phyloP scores from a whole-genome alignment of 2,329 filamentous ascomycete species.

The Ophiostoma sp. region DNA sequence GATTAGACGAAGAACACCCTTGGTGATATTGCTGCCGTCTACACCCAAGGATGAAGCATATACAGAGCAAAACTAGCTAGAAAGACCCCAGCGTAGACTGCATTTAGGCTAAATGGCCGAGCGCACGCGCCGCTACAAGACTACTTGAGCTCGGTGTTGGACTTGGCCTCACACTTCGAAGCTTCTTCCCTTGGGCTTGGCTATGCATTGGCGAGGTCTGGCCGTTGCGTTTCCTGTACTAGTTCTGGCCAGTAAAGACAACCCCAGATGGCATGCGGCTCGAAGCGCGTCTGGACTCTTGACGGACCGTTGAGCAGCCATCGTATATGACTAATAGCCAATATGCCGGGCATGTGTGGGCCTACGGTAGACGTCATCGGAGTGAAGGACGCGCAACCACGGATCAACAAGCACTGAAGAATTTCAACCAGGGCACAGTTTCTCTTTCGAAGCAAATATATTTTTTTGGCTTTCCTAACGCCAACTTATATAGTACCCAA shows the following conservation, averaged over 20 bases:
- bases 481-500: not conserved
- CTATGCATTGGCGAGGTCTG: not conserved
- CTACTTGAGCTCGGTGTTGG: too few species aligned
- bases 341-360: not conserved
- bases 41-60: not conserved
- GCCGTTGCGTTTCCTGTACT: not conserved
- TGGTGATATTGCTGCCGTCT: not conserved
- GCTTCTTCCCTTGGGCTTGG: not conserved
- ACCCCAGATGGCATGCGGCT: not conserved
- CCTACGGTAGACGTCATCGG: not conserved
- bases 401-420: too few species aligned
- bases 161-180: not conserved
- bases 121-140: not conserved
- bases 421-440: too few species aligned
- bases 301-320: too few species aligned
- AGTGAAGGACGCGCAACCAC: not conserved
- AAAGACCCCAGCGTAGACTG: not conserved
- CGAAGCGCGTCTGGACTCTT: too few species aligned
- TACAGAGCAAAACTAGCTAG: not conserved
- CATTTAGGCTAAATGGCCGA: conserved; percentile 24
- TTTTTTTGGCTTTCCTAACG: not conserved
- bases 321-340: not conserved
- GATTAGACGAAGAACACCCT: not conserved
- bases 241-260: not conserved
- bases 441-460: not conserved